A percentile compares a stretch with the other conserved stretches of the same genome.
Conservation (phyloP, 2,329 filamentous ascomycete genomes). For the Emmonsiellopsis sp. region DNA sequence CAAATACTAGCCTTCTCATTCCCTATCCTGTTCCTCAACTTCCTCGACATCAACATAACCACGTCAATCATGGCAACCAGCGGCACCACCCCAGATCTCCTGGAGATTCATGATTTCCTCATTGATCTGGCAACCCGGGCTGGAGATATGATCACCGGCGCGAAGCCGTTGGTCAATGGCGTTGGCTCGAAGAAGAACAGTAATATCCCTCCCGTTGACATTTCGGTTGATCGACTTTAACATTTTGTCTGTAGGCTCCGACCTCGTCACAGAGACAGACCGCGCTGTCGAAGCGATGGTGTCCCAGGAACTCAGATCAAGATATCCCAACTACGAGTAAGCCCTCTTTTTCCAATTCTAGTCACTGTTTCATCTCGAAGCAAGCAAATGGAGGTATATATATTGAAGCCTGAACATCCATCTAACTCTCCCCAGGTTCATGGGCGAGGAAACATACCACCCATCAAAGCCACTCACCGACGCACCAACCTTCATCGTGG, state of each 20-base stretch:
- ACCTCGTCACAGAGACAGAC: slow-evolving; percentile 56
- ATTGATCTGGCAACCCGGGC: slow-evolving; percentile 31
- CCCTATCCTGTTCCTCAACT: neutral
- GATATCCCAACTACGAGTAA: slow-evolving; percentile 46
- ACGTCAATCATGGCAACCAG: neutral
- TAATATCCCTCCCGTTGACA: slow-evolving; percentile 13
- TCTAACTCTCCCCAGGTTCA: slow-evolving; percentile 29
- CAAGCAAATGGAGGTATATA: neutral
- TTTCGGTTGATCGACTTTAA: neutral
- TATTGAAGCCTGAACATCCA: neutral
- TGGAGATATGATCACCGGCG: slow-evolving; percentile 33
- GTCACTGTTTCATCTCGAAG: neutral
- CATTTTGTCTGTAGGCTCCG: slow-evolving; percentile 36
- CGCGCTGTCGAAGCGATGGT: slow-evolving; percentile 51
- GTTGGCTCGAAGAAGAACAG: slow-evolving; percentile 39
- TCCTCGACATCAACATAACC: too few species aligned
- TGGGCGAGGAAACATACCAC: slow-evolving; percentile 53
- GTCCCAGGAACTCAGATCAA: slow-evolving; percentile 38
- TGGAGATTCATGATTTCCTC: slow-evolving; percentile 35
- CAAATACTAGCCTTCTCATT: neutral
- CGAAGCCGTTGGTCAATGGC: slow-evolving; percentile 27
- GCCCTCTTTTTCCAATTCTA: slow-evolving; percentile 8
- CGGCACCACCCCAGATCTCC: slow-evolving; percentile 16
- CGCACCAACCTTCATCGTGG: slow-evolving; percentile 51
- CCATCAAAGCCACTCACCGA: slow-evolving; percentile 42